These are phyloP conservation scores for Penicillium sp. DNA, from an alignment of 2,329 filamentous ascomycete species.

Conservation along the genomic window DNA sequence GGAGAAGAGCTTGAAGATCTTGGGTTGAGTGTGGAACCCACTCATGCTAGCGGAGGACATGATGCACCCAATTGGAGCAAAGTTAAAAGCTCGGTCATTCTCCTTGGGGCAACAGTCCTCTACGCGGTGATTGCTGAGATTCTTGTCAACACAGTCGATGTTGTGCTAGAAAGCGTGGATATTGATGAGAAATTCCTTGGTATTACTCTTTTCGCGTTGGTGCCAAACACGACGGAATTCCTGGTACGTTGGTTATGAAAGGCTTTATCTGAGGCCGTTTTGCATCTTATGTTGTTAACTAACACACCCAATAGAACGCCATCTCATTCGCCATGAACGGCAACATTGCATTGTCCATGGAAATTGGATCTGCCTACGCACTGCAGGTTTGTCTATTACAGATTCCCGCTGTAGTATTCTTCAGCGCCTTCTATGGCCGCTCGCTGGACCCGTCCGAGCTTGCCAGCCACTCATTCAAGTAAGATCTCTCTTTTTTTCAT, in stretches of 20 bases:
- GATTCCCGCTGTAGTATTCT: conserved; percentile 88
- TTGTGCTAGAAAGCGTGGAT: conserved; percentile 84
- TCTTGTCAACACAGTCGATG: conserved; percentile 92
- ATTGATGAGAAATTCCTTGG: conserved; percentile 98
- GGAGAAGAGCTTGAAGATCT: conserved; percentile 51
- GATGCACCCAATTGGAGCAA: conserved; percentile 99
- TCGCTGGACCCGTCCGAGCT: conserved; percentile 57
- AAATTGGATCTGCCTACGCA: conserved; percentile 96
- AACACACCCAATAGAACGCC: conserved; percentile 67
- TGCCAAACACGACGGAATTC: conserved; percentile 98
- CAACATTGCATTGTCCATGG: conserved; percentile 98
- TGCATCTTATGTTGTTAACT: conserved; percentile 9
- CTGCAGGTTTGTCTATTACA: conserved; percentile 94
- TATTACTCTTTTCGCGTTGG: conserved; percentile 92
- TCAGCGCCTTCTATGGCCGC: conserved; percentile 71
- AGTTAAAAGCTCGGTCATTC: conserved; percentile 82
- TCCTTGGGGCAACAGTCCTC: conserved; percentile 82
- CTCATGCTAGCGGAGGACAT: conserved; percentile 67
- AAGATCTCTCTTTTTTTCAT: conserved; percentile 33
- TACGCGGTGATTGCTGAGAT: conserved; percentile 99
- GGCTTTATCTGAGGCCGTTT: not conserved
- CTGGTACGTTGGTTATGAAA: conserved; percentile 60
- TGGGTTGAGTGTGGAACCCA: conserved; percentile 39
- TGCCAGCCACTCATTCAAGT: conserved; percentile 55
- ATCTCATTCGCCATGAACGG: conserved; percentile 99